Evolutionary conservation across 108 stramenopile species (phyloP), one percentile per base, ranked within the genome.

Genomic region (Craspedostauros australis): DNA sequence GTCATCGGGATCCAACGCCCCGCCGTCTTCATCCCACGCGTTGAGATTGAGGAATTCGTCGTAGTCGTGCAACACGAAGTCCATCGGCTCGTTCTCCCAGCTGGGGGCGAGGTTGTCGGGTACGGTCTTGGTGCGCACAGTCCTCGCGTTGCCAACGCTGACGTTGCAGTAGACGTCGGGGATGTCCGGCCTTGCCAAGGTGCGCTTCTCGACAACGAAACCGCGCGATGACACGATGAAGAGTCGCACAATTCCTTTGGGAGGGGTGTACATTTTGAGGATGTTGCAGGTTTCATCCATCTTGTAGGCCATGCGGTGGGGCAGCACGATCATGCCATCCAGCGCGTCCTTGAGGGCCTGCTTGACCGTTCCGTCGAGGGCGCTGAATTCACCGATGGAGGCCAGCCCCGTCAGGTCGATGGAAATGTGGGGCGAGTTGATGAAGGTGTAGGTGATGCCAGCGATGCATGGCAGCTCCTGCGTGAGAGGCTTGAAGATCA

Each of bases 361-460:
- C 36, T 46, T 38, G 23, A 77, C 31, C 5, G 58, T 66, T 1
- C 65, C 32, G 6, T 79, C 56, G 19, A 85, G 55, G 15, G 62
- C 34, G 21, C 39, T 43, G 19, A 76, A 43, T 16, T 82, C 73
- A 8, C 78, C 80, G 16, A 80, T 56, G 36, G 59, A 52, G 16
- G 64, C 76, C 7, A 80, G 23, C 0, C 80, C 85, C 7, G 75
- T 73, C 58, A 70, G 80, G 7, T 70, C 54, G n/a, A 86, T 22
- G 8, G 64, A 48, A 33, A 86, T 36, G 9, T 54, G 14, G 0
- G 85, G 85, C 29, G 77, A 68, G 41, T 82, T 82, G 48, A 81
- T 76, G 54, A 86, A 86, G 12, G 56, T 63, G 56, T 75, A 82
- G 29, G 82, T 80, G 29, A 82, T 62, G 8, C 72, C 85, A 8